Base-by-base conservation (phyloP, 1,284 basidiomycete species). In the Ceratobasidium sp. region DNA sequence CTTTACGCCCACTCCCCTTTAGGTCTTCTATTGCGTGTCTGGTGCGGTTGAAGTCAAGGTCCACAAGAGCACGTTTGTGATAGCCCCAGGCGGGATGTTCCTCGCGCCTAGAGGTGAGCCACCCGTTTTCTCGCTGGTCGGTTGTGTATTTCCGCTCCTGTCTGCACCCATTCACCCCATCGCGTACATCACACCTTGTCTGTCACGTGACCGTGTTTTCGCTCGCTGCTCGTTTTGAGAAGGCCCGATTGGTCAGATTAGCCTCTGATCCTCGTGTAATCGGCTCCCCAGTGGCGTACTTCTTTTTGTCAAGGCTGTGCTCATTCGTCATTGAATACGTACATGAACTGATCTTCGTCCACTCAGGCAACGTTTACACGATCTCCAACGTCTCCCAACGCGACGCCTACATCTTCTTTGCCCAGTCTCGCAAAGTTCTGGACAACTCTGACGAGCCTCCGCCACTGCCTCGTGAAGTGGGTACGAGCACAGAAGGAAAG, bases 11-110 rank as follows among this genome's bases (percentile, higher is more conserved):
- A 20, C 44, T 13, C 44, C n/a, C 20, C 46, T 57, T 20, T 83
- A 98, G 96, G 89, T 96, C 0, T 97, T 98, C 86, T 95, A 91
- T 83, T 91, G 97, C 54, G 90, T 95, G 68, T 90, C 94, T 84
- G 98, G 97, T 13, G 94, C 94, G 0, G 92, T 99, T 13, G 91
- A 93, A 77, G 93, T 97, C 77, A 91, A 90, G 77, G 89, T 99
- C 3, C 93, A 98, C 84, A 88, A 93, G 52, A 93, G 92, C 5
- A 90, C 88, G 70, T 93, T 95, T 82, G 86, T 95, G 61, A 88
- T 99, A 59, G 90, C 93, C 6, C 90, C 93, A 0, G 95, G 95
- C 12, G 96, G 92, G 6, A 93, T 93, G 89, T 97, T 98, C 84
- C 89, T 98, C 82, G 92, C 98, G 33, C 97, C 97, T 1, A 89